Base-by-base conservation (phyloP, 805 yeast species). In the Candida ipomoeae region DNA sequence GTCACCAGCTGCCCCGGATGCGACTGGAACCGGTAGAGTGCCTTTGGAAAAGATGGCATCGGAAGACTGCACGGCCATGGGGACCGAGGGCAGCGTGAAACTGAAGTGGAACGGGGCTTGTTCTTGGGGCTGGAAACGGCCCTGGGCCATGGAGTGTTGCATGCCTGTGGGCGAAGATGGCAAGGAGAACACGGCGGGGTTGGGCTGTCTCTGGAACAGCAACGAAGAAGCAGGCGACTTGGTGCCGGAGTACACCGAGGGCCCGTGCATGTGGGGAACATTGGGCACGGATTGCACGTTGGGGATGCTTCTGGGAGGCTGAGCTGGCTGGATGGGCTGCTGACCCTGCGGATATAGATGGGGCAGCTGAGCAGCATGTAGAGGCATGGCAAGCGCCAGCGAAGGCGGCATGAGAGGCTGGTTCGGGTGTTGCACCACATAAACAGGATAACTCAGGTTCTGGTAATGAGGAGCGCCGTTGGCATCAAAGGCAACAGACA, bases 381-480 rank as follows among this genome's bases (percentile, higher is more conserved):
- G 23, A 10, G 51, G 53, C 37, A 51, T 41, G 33, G 58, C 52
- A 10, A 53, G 31, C n/a, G 55, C 18, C 35, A 48, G 55, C n/a
- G 50, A 52, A 18, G 41, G 53, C 3, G 46, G 40, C 45, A 46
- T 18, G 34, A 49, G 40, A 5, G 41, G 32, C 26, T 29, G 45
- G 23, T 36, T 35, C 5, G 50, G 55, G 45, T 61, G 69, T 18
- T 63, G 63, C 7, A 71, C 64, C 32, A 70, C 60, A 53, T 71
- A 71, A 3, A 71, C 69, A 3, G 77, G 75, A 50, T 66, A 70
- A 20, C 67, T 62, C 39, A 44, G 55, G 39, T 53, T 53, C 48
- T 61, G 66, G 45, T 63, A 69, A 42, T 67, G 61, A 7, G 58
- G 48, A 46, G 65, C 62, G 4, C 73, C 73, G 52, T 64, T 63